A percentile compares a stretch with the other conserved stretches of the same genome.
phyloP scores from a whole-genome alignment of 345 rosid genomes.

The Turritis glabra region DNA sequence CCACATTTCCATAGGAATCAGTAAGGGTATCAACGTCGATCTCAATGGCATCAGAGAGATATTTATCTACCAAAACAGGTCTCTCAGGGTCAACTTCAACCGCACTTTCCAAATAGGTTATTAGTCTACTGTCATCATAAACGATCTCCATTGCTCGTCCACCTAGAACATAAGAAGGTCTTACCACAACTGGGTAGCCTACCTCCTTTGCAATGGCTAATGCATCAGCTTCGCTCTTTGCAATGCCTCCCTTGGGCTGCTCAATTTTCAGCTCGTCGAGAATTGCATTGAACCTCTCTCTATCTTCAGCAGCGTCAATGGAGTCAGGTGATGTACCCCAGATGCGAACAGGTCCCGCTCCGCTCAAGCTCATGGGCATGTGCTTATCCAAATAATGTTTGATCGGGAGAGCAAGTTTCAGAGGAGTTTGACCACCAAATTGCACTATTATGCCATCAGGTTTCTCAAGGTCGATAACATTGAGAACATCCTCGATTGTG shows the following conservation, averaged over 20 bases:
- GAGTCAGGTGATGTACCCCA: constrained; percentile 99
- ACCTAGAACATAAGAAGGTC: constrained; percentile 95
- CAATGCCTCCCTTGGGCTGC: constrained; percentile 98
- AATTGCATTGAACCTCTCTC: constrained; percentile 89
- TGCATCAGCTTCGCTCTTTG: constrained; percentile 87
- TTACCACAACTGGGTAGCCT: constrained; percentile 92
- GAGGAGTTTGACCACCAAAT: constrained; percentile 98
- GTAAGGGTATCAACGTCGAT: constrained; percentile 90
- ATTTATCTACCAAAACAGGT: constrained; percentile 87
- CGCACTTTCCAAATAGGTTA: constrained; percentile 79
- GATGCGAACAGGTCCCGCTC: constrained; percentile 68
- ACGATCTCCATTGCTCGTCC: constrained; percentile 99
- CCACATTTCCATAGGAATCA: constrained; percentile 76
- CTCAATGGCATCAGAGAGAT: constrained; percentile 88
- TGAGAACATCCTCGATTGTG: constrained; percentile 87
- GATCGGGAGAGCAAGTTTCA: constrained; percentile 87
- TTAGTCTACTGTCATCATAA: constrained; percentile 73
- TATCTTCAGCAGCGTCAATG: constrained; percentile 94
- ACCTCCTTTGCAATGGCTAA: constrained; percentile 76
- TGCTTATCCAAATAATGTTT: constrained; percentile 78
- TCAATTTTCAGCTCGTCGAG: constrained; percentile 75
- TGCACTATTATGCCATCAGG: constrained; percentile 98
- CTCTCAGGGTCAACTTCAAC: constrained; percentile 93
- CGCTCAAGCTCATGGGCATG: constrained; percentile 64
- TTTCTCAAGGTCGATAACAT: constrained; percentile 80